phyloP scores from a whole-genome alignment of 345 rosid species.

The Erucastrum elatum region DNA sequence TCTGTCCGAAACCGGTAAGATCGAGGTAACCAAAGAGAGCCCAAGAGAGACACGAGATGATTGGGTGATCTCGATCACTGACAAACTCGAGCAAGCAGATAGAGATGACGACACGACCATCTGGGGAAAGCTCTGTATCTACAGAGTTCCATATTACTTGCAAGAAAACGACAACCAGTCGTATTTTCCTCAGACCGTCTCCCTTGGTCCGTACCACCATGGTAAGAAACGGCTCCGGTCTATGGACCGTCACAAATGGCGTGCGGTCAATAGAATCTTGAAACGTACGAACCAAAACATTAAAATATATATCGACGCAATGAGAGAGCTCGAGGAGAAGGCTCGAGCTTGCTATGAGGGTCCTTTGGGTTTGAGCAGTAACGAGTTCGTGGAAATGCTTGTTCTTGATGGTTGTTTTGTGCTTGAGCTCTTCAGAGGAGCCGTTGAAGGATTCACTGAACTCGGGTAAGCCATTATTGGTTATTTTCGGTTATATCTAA shows the following conservation, averaged over 20 bases:
- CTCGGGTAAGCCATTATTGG: slow-evolving; percentile 43
- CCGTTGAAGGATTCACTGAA: slow-evolving; percentile 60
- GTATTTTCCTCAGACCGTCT: slow-evolving; percentile 72
- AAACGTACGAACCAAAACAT: slow-evolving; percentile 64
- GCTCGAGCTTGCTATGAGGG: slow-evolving; percentile 77
- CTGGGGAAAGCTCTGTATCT: slow-evolving; percentile 55
- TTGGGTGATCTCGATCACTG: slow-evolving; percentile 69
- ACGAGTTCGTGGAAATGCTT: slow-evolving; percentile 80
- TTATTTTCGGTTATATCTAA: slow-evolving; percentile 2
- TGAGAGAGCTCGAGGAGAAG: slow-evolving; percentile 67
- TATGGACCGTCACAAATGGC: slow-evolving; percentile 88
- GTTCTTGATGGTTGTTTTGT: slow-evolving; percentile 83
- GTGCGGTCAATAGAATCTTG: slow-evolving; percentile 62
- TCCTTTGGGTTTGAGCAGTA: slow-evolving; percentile 51
- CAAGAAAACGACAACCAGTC: slow-evolving; percentile 72
- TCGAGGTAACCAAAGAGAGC: slow-evolving; percentile 34
- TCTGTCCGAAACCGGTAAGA: slow-evolving; percentile 36
- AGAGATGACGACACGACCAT: slow-evolving; percentile 59
- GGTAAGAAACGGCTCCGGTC: slow-evolving; percentile 64
- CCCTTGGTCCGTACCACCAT: slow-evolving; percentile 84
- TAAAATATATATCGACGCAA: slow-evolving; percentile 54
- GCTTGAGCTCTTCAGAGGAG: slow-evolving; percentile 80
- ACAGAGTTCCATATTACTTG: slow-evolving; percentile 36
- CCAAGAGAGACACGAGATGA: slow-evolving; percentile 46
- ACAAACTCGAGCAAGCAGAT: slow-evolving; percentile 60